A percentile compares a stretch with the other conserved stretches of the same genome.
Evolutionary conservation across 2,329 filamentous ascomycete genomes (phyloP).

Genomic region (Pseudogymnoascus sp.): DNA sequence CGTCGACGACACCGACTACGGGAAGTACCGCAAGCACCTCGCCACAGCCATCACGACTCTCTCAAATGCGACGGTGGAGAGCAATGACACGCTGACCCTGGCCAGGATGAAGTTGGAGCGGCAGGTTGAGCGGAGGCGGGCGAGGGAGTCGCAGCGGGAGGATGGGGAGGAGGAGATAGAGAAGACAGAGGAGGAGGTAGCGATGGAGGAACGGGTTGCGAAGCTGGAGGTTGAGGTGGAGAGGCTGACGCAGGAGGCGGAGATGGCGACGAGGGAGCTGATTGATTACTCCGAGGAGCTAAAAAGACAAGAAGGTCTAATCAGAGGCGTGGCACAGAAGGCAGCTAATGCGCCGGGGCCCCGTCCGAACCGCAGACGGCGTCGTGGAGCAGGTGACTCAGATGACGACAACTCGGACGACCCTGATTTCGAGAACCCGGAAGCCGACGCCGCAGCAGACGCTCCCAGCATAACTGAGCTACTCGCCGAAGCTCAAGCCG

Average conservation of each 20-base stretch:
- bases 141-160: conserved; percentile 11
- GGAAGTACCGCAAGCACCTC: conserved; percentile 40
- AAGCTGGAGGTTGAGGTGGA: conserved; percentile 39
- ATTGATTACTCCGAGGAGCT: conserved; percentile 48
- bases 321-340: conserved; percentile 27
- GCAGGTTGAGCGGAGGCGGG: conserved; percentile 13
- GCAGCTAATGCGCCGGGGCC: conserved; percentile 14
- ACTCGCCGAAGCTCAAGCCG: conserved; percentile 29
- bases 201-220: conserved; percentile 15
- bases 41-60: conserved; percentile 38
- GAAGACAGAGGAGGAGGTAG: conserved; percentile 12
- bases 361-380: conserved; percentile 27
- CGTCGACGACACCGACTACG: conserved; percentile 32
- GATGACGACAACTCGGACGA: conserved; percentile 32
- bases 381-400: conserved; percentile 22
- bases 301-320: conserved; percentile 20
- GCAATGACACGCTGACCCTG: conserved; percentile 43
- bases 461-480: conserved; percentile 29
- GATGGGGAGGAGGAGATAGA: neutral
- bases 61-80: conserved; percentile 39
- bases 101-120: conserved; percentile 13
- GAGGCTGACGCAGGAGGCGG: conserved; percentile 44
- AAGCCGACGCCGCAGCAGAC: conserved; percentile 31
- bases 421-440: conserved; percentile 32
- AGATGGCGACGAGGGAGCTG: conserved; percentile 46